Evolutionary conservation across 208 protist genomes (phyloP).

Genomic region (Leishmania aethiopica): DNA sequence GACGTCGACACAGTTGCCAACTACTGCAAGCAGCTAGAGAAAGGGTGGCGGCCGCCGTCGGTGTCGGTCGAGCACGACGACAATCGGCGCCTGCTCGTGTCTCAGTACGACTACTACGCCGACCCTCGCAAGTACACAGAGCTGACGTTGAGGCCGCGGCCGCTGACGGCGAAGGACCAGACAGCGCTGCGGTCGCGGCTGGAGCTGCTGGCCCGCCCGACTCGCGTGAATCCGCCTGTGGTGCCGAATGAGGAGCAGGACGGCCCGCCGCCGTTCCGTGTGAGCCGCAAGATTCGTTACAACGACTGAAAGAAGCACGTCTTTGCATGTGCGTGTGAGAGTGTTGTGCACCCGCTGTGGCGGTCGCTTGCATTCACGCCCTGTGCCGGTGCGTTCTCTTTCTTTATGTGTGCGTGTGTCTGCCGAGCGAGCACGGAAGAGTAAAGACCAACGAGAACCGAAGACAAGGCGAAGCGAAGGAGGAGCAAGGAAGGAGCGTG

Average conservation of each 20-base stretch:
- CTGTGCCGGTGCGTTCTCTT: neutral
- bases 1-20: slow-evolving; percentile 12
- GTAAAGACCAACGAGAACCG: neutral
- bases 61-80: slow-evolving; percentile 51
- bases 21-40: slow-evolving; percentile 38
- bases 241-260: slow-evolving; percentile 37
- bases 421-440: neutral
- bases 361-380: neutral
- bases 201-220: slow-evolving; percentile 47
- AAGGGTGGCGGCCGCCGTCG: slow-evolving; percentile 62
- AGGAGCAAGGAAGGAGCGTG: neutral
- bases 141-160: slow-evolving; percentile 26
- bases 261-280: slow-evolving; percentile 54
- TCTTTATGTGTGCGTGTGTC: slow-evolving; percentile 4
- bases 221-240: slow-evolving; percentile 42
- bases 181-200: slow-evolving; percentile 41
- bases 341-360: neutral
- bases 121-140: slow-evolving; percentile 37
- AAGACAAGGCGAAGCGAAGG: neutral
- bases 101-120: slow-evolving; percentile 54
- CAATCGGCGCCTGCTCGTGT: slow-evolving; percentile 54
- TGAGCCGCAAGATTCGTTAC: slow-evolving; percentile 42
- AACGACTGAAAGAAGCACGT: slow-evolving; percentile 14
- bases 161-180: slow-evolving; percentile 25
- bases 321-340: neutral